Conservation (phyloP, 1,284 basidiomycete species). For the Leccinum subrobustum region DNA sequence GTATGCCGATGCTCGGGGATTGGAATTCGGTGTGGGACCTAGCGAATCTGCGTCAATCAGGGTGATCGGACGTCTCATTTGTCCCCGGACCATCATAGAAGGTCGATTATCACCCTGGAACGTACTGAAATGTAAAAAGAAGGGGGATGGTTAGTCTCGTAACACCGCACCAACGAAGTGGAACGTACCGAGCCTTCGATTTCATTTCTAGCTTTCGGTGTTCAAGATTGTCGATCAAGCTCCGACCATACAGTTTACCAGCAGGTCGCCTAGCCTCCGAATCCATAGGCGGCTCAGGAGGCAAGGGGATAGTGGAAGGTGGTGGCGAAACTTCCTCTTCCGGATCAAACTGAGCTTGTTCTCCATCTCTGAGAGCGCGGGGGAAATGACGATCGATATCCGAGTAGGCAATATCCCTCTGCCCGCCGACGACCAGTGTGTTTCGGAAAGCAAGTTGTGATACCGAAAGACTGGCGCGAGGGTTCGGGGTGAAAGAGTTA, state of each 20-base stretch:
- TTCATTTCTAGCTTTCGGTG: slow-evolving; percentile 72
- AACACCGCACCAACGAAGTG: slow-evolving; percentile 4
- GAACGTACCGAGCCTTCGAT: slow-evolving; percentile 64
- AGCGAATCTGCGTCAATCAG: slow-evolving; percentile 70
- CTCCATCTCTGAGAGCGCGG: slow-evolving; percentile 67
- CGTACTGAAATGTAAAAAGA: slow-evolving; percentile 41
- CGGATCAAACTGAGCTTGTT: slow-evolving; percentile 57
- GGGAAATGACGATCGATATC: slow-evolving; percentile 60
- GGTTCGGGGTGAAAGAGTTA: slow-evolving; percentile 77
- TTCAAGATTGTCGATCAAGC: slow-evolving; percentile 80
- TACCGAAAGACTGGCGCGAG: slow-evolving; percentile 64
- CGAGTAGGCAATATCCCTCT: slow-evolving; percentile 57
- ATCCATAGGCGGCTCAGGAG: slow-evolving; percentile 26
- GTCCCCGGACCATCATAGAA: slow-evolving; percentile 77
- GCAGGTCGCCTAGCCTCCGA: slow-evolving; percentile 46
- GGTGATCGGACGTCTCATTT: slow-evolving; percentile 55
- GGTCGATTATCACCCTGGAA: slow-evolving; percentile 76
- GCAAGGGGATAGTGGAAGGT: slow-evolving; percentile 36
- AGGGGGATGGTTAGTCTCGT: slow-evolving; percentile 8
- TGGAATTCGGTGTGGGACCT: slow-evolving; percentile 28
- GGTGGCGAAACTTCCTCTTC: slow-evolving; percentile 41
- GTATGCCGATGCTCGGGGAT: slow-evolving; percentile 36
- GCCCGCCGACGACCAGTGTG: slow-evolving; percentile 63
- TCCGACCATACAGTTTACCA: slow-evolving; percentile 78
- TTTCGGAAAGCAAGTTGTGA: slow-evolving; percentile 82